Conservation (phyloP, 306 rosid genomes). For the Inga leiocalycina region DNA sequence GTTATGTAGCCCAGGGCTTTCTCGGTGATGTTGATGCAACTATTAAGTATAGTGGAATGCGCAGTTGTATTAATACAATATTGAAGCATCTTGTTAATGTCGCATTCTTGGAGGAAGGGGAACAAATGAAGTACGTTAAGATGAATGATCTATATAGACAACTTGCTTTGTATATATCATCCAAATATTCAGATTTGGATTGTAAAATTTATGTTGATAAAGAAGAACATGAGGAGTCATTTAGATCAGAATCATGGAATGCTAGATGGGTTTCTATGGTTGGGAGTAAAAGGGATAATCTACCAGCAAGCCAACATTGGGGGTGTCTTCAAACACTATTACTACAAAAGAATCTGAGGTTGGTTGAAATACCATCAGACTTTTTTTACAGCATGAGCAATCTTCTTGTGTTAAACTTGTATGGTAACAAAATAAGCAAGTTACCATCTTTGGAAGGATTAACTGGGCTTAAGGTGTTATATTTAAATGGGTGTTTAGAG, state of each 20-base stretch:
- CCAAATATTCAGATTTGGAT: too few species aligned
- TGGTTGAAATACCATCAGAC: not conserved
- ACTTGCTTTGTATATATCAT: constrained; percentile 8
- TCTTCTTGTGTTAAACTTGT: constrained; percentile 9
- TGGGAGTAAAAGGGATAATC: not conserved
- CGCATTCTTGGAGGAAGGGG: not conserved
- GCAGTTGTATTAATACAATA: not conserved
- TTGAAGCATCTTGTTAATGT: constrained; percentile 21
- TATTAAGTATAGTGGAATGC: not conserved
- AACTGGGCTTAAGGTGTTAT: not conserved
- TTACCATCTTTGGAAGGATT: not conserved
- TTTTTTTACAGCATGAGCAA: constrained; percentile 2
- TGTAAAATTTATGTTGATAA: not conserved
- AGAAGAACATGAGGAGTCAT: not conserved
- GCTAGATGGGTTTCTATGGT: constrained; percentile 13
- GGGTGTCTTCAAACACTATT: not conserved
- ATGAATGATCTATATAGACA: not conserved
- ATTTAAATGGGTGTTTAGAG: not conserved
- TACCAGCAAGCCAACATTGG: not conserved
- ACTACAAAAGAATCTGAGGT: not conserved
- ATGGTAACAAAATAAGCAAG: not conserved
- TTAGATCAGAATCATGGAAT: not conserved
- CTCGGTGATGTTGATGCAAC: constrained; percentile 26
- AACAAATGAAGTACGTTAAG: not conserved
- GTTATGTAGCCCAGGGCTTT: constrained; percentile 35